A percentile compares a stretch with the other conserved stretches of the same genome.
Evolutionary conservation across 2,329 filamentous ascomycete species (phyloP).

Genomic region (Huntiella abstrusa): DNA sequence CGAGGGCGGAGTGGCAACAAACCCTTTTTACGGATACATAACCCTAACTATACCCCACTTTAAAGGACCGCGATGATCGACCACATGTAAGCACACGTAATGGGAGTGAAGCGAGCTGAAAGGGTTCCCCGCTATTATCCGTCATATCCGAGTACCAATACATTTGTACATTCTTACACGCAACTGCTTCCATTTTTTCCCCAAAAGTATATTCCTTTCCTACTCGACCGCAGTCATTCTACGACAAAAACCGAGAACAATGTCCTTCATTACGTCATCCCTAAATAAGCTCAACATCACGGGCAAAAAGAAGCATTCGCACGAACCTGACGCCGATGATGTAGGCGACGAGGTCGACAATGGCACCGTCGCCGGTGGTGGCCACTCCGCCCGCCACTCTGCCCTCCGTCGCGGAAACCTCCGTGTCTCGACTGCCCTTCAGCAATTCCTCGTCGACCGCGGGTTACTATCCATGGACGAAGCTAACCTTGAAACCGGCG

Average conservation of each 20-base stretch:
- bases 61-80: no score
- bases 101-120: background rate
- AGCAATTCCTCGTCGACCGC: slow-evolving; percentile 34
- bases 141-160: background rate
- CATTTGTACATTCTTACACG: no score
- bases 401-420: slow-evolving; percentile 32
- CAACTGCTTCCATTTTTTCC: no score
- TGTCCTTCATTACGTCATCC: slow-evolving; percentile 12
- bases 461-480: slow-evolving; percentile 30
- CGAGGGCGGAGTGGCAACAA: no score
- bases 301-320: slow-evolving; percentile 8
- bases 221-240: background rate
- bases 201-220: background rate
- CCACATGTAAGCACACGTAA: no score
- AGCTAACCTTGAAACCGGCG: slow-evolving; percentile 25
- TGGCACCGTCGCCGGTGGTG: slow-evolving; percentile 37
- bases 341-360: slow-evolving; percentile 32
- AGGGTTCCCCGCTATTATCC: background rate
- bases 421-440: slow-evolving; percentile 38
- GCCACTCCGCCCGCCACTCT: slow-evolving; percentile 30
- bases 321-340: slow-evolving; percentile 29
- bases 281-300: slow-evolving; percentile 10
- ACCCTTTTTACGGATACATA: no score
- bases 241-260: background rate
- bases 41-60: no score